These are phyloP conservation scores for Calocybe cyanea DNA, from an alignment of 768 basidiomycete genomes.

Conservation along the genomic window DNA sequence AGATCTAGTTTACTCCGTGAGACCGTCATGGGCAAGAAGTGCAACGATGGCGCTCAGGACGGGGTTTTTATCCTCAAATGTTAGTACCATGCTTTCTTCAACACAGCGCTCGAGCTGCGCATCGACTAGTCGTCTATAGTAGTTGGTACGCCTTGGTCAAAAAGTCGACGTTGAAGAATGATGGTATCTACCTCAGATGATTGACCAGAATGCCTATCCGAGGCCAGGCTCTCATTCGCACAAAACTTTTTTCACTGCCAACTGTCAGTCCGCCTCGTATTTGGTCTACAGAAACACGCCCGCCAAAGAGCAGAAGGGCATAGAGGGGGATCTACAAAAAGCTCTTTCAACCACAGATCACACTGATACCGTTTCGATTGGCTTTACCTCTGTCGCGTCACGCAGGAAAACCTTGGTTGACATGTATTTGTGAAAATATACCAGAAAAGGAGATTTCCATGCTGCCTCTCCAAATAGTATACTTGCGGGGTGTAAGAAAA, in stretches of 20 bases:
- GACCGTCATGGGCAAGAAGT: slow-evolving; percentile 19
- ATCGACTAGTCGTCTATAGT: slow-evolving; percentile 60
- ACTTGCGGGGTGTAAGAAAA: slow-evolving; percentile 83
- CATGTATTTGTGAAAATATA: slow-evolving; percentile 79
- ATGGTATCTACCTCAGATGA: slow-evolving; percentile 60
- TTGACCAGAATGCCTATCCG: slow-evolving; percentile 88
- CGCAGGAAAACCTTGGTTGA: slow-evolving; percentile 83
- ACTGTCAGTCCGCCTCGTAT: slow-evolving; percentile 73
- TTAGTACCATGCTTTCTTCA: slow-evolving; percentile 53
- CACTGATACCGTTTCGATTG: neutral
- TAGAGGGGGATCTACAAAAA: slow-evolving; percentile 74
- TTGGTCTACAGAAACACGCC: slow-evolving; percentile 73
- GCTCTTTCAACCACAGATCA: neutral
- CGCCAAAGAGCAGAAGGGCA: slow-evolving; percentile 81
- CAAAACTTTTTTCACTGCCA: slow-evolving; percentile 43
- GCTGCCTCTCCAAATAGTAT: slow-evolving; percentile 67
- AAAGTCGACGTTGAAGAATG: neutral
- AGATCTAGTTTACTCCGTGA: slow-evolving; percentile 15
- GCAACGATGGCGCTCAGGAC: slow-evolving; percentile 42
- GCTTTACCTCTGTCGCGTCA: slow-evolving; percentile 79
- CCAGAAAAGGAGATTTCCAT: slow-evolving; percentile 78
- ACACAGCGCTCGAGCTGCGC: slow-evolving; percentile 61
- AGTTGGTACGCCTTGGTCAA: neutral
- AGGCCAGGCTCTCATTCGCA: slow-evolving; percentile 81
- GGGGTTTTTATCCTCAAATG: slow-evolving; percentile 45